Base-by-base conservation (phyloP, 1,284 basidiomycete genomes). In the Gastroboletus turbinatus region DNA sequence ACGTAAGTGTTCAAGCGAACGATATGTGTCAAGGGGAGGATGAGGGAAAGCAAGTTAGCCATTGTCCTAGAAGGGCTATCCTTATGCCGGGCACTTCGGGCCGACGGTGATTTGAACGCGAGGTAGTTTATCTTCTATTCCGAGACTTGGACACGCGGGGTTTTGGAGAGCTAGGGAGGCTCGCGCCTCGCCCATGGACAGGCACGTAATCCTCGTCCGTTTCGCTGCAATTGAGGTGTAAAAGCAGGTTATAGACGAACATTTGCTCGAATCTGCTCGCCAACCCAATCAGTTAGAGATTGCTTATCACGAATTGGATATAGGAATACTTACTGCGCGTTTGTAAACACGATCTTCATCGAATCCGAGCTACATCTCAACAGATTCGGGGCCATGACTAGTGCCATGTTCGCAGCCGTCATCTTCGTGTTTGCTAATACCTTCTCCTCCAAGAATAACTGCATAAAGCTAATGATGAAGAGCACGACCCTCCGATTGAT, bases 311-410 rank as follows among this genome's bases (percentile, higher is more conserved):
- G 21, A 44, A 45, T 17, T 6, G 40, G 32, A 14, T 6, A 32
- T 48, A 55, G 35, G 25, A 29, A 29, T 57, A 82, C 90, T 73
- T 64, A 92, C 90, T 88, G 85, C 25, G 92, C 82, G 73, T 96
- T 96, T 29, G 89, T 92, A 67, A 93, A 95, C 25, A 94, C 92
- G 10, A 94, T 78, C 8, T 87, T 80, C 79, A 94, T 89, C 21
- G 84, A 88, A 48, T 92, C 87, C 33, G 90, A 92, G 60, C 81
- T 87, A 64, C 92, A 94, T 55, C 94, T 77, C 46, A 96, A 72
- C 46, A 96, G 73, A 72, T 95, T 95, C 11, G 94, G 94, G 3
- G 94, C 91, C 83, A 95, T 91, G 27, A 96, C 90, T 13, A 95
- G 76, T 17, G 86, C 84, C 62, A 92, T 73, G 67, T 90, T 90